Percentiles rank a stretch among this genome's conserved stretches.
Conservation (phyloP, 179 eudicot genomes). For the Amaranthus tricolor region DNA sequence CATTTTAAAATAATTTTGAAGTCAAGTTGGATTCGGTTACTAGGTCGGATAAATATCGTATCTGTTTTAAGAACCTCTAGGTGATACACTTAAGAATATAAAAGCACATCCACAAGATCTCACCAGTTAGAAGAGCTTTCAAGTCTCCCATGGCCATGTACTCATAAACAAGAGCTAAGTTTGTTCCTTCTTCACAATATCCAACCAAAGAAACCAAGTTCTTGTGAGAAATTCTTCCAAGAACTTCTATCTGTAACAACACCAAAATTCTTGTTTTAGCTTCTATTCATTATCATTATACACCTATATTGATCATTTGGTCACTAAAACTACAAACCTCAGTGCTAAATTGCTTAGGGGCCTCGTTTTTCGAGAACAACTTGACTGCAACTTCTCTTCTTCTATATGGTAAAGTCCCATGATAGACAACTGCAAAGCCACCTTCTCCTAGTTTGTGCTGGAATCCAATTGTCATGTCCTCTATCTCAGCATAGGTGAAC, state of each 20-base stretch:
- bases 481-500: constrained; percentile 15
- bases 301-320: background rate
- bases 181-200: constrained; percentile 19
- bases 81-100: background rate
- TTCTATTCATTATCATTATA: too few relatives aligned
- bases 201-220: constrained; percentile 25
- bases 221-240: constrained; percentile 22
- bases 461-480: constrained; percentile 13
- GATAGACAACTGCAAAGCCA: constrained; percentile 19
- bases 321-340: constrained; percentile 12
- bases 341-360: constrained; percentile 21
- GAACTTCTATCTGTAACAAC: constrained; percentile 20
- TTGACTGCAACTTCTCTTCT: constrained; percentile 1
- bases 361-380: constrained; percentile 9
- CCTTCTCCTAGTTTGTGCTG: constrained; percentile 9
- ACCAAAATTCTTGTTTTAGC: too few relatives aligned
- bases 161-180: constrained; percentile 20
- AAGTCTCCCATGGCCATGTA: constrained; percentile 28
- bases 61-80: background rate
- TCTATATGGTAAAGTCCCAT: constrained; percentile 14
- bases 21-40: background rate
- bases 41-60: background rate
- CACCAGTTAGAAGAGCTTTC: constrained; percentile 4
- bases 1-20: background rate
- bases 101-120: background rate